Conservation (phyloP, 208 protist species). For the Leishmania mexicana region DNA sequence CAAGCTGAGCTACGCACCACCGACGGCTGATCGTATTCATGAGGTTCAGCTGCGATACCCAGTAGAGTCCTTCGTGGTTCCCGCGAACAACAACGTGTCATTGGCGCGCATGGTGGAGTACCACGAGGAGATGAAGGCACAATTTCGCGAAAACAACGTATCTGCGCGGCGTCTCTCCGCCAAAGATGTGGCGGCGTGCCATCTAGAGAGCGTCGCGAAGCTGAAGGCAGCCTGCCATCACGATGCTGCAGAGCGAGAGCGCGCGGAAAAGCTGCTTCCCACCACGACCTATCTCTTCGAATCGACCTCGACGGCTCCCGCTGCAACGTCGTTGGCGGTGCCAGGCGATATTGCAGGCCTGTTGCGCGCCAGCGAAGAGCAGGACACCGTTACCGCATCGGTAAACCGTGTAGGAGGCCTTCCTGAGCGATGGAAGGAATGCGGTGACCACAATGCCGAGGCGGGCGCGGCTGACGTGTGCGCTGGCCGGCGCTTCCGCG, state of each 20-base stretch:
- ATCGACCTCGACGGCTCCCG: background rate
- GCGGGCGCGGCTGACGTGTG: background rate
- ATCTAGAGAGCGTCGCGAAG: slow-evolving; percentile 24
- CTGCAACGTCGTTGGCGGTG: background rate
- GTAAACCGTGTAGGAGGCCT: background rate
- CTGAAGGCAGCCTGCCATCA: background rate
- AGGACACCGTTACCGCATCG: background rate
- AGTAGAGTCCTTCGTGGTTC: slow-evolving; percentile 79
- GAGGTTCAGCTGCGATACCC: slow-evolving; percentile 75
- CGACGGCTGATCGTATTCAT: slow-evolving; percentile 57
- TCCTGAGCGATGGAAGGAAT: background rate
- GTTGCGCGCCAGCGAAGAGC: background rate
- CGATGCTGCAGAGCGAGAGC: slow-evolving; percentile 12
- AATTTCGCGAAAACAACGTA: slow-evolving; percentile 30
- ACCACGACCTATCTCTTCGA: slow-evolving; percentile 16
- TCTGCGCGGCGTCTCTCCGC: slow-evolving; percentile 34
- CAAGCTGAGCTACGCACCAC: slow-evolving; percentile 85
- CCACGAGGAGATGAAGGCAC: slow-evolving; percentile 63
- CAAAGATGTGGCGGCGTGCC: slow-evolving; percentile 42
- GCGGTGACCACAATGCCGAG: background rate
- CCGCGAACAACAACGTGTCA: slow-evolving; percentile 71
- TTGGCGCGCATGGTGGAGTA: slow-evolving; percentile 62
- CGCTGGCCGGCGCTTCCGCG: background rate
- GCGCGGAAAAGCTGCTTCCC: slow-evolving; percentile 6
- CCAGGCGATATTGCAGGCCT: background rate